Conservation (phyloP, 164 flowering plant genomes). For the Cinnamomum chago region DNA sequence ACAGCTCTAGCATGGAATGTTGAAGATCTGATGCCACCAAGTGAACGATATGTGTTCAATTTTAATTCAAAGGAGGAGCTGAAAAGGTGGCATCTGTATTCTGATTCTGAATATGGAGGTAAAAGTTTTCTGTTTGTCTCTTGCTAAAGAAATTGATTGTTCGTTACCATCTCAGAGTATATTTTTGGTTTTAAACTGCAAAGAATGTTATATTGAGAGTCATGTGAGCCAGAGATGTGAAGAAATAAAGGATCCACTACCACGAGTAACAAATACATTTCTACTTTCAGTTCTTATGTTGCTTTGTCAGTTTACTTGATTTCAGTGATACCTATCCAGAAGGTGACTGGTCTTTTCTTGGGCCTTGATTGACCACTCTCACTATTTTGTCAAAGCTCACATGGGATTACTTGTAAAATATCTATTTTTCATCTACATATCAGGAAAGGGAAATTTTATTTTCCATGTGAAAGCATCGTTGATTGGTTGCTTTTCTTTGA, state of each 20-base stretch:
- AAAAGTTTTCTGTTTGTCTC: background rate
- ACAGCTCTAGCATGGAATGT: slow-evolving; percentile 71
- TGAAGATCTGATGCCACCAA: slow-evolving; percentile 75
- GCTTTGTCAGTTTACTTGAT: background rate
- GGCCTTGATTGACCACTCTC: background rate
- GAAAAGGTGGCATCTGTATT: slow-evolving; percentile 90
- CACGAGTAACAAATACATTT: background rate
- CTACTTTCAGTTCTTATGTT: background rate
- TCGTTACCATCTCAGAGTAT: background rate
- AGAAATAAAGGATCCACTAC: no score
- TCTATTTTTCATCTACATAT: background rate
- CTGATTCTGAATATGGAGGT: slow-evolving; percentile 99
- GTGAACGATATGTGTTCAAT: slow-evolving; percentile 58
- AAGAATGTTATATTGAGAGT: no score
- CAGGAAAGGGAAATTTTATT: background rate
- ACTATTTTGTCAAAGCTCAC: background rate
- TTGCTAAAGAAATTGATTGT: background rate
- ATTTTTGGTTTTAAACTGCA: background rate
- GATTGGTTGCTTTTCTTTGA: background rate
- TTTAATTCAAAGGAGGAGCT: slow-evolving; percentile 84
- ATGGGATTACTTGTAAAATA: background rate
- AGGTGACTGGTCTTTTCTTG: background rate
- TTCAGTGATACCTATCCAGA: no score
- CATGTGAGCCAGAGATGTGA: no score
- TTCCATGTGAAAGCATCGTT: background rate